Evolutionary conservation across 768 basidiomycete species (phyloP), one percentile per base, ranked within the genome.

Genomic region (Cyclocybe aegerita): DNA sequence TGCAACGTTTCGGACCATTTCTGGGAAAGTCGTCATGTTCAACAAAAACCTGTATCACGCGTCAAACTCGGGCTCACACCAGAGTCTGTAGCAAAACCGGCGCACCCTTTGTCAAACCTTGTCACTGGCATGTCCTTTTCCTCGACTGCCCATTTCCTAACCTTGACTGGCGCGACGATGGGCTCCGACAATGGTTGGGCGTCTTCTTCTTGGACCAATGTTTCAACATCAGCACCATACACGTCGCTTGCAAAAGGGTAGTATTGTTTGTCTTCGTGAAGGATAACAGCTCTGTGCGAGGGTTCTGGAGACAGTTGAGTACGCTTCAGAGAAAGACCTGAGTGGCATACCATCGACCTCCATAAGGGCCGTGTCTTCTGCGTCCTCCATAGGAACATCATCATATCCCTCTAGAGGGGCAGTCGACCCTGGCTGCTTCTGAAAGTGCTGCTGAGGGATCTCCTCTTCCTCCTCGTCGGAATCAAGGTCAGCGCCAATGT

Each of bases 261-360:
- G 69, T 99, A 98, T 68, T 93, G 90, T 70, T 99, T 99, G 72
- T 99, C 90, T 66, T 98, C 97, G 61, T 98, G 96, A 39, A 98
- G 76, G 39, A 98, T 68, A 14, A 93, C 88, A 43, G 90, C 90
- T 53, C 86, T 90, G 57, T 90, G 87, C 31, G 77, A 69, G 37
- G 90, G 88, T 59, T 87, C 91, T 90, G 59, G 40, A 44, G 39
- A 49, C 34, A 16, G 29, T 48, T 39, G 36, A 11, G n/a, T 34
- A 45, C 14, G 29, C 23, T 16, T 29, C 36, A 45, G 46, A 10
- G 31, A 14, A 32, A 36, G 52, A 56, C 47, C 50, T 42, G 45
- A 49, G 17, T 34, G 16, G 68, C 76, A 57, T 52, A 91, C 90
- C 88, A 65, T 93, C 91, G 36, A 93, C 72, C 64, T 93, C 84